Percentiles rank a stretch among this genome's conserved stretches.
Evolutionary conservation across 2,329 filamentous ascomycete species (phyloP).

Genomic region (Pseudogymnoascus sp.): DNA sequence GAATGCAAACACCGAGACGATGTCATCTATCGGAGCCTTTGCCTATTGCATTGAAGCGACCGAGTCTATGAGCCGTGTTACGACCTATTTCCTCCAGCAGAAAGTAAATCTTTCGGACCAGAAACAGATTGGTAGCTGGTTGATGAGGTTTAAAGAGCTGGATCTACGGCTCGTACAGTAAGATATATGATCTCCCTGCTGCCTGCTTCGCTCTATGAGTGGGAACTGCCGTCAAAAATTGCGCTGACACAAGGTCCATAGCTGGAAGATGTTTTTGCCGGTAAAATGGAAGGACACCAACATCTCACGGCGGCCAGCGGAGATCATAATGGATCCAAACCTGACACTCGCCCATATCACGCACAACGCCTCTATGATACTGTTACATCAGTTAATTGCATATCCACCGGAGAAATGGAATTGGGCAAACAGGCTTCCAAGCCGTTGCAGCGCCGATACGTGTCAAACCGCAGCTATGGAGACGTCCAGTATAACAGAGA

Average conservation of each 20-base stretch:
- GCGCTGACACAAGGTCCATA: conserved; percentile 13
- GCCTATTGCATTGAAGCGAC: conserved; percentile 42
- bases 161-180: conserved; percentile 40
- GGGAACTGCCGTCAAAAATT: background rate
- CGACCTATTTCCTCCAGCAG: conserved; percentile 39
- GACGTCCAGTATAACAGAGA: conserved; percentile 26
- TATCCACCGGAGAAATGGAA: conserved; percentile 24
- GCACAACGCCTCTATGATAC: conserved; percentile 31
- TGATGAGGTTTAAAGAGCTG: conserved; percentile 42
- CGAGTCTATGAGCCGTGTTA: conserved; percentile 39
- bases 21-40: conserved; percentile 37
- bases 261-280: conserved; percentile 41
- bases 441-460: conserved; percentile 26
- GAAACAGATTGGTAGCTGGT: conserved; percentile 37
- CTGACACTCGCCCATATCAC: conserved; percentile 31
- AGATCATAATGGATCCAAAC: conserved; percentile 30
- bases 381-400: conserved; percentile 30
- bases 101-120: conserved; percentile 34
- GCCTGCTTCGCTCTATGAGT: background rate
- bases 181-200: conserved; percentile 11
- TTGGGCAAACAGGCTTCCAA: conserved; percentile 23
- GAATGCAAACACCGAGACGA: conserved; percentile 28
- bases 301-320: conserved; percentile 24
- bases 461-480: conserved; percentile 28
- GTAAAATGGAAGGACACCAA: conserved; percentile 35